Percentiles rank a stretch among this genome's conserved stretches.
These are phyloP conservation scores for Asterophora parasitica DNA, from an alignment of 768 basidiomycete genomes.

Conservation along the genomic window DNA sequence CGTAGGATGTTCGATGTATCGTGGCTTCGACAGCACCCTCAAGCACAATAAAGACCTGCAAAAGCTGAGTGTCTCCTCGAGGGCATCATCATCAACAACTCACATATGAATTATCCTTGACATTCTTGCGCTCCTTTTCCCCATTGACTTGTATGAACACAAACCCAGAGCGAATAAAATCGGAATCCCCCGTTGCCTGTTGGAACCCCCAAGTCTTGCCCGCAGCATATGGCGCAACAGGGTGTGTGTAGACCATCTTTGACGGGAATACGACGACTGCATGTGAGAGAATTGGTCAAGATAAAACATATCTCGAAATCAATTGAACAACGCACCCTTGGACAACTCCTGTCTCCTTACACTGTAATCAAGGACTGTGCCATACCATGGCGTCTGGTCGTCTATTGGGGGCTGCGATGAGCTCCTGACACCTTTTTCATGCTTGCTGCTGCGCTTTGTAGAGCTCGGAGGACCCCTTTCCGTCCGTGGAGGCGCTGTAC, in stretches of 20 bases:
- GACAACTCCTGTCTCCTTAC: constrained; percentile 8
- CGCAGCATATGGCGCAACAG: constrained; percentile 12
- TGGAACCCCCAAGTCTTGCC: constrained; percentile 66
- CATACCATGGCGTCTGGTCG: constrained; percentile 12
- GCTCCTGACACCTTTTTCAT: constrained; percentile 2
- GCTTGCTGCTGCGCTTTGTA: constrained; percentile 1
- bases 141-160: constrained; percentile 73
- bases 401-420: neutral
- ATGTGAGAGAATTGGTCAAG: neutral
- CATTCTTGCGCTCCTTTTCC: constrained; percentile 82
- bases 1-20: constrained; percentile 73
- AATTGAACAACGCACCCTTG: neutral
- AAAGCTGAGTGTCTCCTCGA: neutral
- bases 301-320: neutral
- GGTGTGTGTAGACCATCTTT: constrained; percentile 11
- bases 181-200: constrained; percentile 87
- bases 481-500: constrained; percentile 8
- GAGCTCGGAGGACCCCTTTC: constrained; percentile 5
- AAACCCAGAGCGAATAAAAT: constrained; percentile 89
- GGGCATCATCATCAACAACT: constrained; percentile 22
- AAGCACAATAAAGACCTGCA: constrained; percentile 59
- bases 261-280: constrained; percentile 14
- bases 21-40: constrained; percentile 86
- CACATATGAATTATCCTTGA: constrained; percentile 93
- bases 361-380: constrained; percentile 12